These are phyloP conservation scores for Cercospora sp. DNA, from an alignment of 2,329 filamentous ascomycete species.

Conservation along the genomic window DNA sequence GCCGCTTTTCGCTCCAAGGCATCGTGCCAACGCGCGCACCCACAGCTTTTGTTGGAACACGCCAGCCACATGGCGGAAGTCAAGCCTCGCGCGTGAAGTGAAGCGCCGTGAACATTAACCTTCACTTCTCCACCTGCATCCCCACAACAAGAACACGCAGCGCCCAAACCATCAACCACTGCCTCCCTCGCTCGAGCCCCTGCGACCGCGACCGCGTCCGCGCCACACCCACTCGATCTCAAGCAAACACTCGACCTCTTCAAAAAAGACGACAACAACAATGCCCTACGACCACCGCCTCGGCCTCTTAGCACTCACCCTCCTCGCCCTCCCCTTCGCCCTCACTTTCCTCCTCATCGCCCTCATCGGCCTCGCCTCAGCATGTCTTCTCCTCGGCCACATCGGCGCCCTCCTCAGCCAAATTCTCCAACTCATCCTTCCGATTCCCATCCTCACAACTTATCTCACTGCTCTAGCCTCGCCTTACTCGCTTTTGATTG, in stretches of 20 bases:
- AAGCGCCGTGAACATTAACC: background rate
- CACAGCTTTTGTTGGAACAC: background rate
- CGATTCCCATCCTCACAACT: background rate
- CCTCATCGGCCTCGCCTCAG: background rate
- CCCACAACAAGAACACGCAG: no score
- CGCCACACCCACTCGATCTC: background rate
- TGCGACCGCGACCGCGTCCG: background rate
- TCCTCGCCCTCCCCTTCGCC: background rate
- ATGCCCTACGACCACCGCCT: background rate
- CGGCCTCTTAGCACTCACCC: background rate
- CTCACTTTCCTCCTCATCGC: conserved; percentile 6
- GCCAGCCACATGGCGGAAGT: no score
- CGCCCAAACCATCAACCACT: background rate
- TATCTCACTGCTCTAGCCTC: background rate
- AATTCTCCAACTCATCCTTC: background rate
- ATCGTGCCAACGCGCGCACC: background rate
- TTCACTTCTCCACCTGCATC: background rate
- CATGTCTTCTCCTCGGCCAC: conserved; percentile 3
- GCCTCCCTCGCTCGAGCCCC: background rate
- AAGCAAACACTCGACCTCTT: background rate
- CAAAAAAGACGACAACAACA: background rate
- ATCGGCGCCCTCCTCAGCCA: background rate
- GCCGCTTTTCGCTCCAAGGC: background rate
- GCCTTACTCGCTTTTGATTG: background rate
- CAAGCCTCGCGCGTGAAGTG: background rate